Evolutionary conservation across 768 basidiomycete species (phyloP).

Genomic region (Lentinula boryana): DNA sequence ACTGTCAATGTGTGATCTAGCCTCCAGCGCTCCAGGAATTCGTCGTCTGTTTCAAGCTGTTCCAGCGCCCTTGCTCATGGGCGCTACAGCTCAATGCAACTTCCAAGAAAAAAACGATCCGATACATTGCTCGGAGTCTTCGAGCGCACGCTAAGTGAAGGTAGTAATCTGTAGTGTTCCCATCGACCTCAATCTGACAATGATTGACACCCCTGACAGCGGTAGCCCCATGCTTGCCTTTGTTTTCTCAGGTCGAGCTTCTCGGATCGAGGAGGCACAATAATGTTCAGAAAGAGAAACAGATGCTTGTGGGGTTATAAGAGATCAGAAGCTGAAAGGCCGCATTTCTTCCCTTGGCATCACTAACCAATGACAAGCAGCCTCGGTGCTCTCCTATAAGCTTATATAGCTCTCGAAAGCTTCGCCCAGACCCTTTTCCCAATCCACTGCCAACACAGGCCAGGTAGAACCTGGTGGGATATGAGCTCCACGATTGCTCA

Average conservation of each 20-base stretch:
- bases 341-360: background rate
- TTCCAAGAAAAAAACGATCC: too few species aligned
- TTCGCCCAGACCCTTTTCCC: background rate
- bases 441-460: background rate
- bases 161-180: too few species aligned
- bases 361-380: background rate
- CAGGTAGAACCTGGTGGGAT: background rate
- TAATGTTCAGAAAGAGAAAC: background rate
- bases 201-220: background rate
- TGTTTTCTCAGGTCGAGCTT: background rate
- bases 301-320: background rate
- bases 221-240: background rate
- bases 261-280: background rate
- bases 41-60: too few species aligned
- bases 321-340: background rate
- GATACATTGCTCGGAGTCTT: too few species aligned
- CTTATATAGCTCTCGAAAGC: background rate
- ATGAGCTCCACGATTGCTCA: background rate
- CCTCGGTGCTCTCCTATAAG: background rate
- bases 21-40: too few species aligned
- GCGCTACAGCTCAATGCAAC: too few species aligned
- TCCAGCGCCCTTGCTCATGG: too few species aligned
- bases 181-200: background rate
- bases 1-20: too few species aligned
- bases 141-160: too few species aligned